A percentile compares a stretch with the other conserved stretches of the same genome.
Conservation (phyloP, 2,329 filamentous ascomycete species). For the Paraconiothyrium sp. region DNA sequence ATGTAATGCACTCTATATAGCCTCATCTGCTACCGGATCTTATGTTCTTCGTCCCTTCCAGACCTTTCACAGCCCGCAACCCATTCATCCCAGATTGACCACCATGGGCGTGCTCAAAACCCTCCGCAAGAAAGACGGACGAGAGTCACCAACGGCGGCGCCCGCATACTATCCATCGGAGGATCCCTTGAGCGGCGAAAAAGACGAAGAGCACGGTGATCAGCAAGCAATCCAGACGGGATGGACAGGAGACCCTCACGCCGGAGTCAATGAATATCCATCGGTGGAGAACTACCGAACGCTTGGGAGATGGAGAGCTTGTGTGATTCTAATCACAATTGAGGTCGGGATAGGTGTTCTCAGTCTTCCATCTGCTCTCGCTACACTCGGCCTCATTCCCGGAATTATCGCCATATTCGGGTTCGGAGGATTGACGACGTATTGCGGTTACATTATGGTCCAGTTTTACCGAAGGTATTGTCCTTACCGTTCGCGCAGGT, state of each 20-base stretch:
- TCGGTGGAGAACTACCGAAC: conserved; percentile 9
- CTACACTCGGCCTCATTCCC: conserved; percentile 38
- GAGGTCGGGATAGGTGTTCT: conserved; percentile 44
- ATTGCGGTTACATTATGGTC: conserved; percentile 42
- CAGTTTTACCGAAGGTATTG: conserved; percentile 41
- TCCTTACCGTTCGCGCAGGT: no score
- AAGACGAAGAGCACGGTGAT: conserved; percentile 35
- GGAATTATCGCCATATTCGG: conserved; percentile 36
- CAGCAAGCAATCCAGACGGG: conserved; percentile 37
- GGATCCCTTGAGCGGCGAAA: conserved; percentile 28
- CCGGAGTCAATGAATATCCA: conserved; percentile 35
- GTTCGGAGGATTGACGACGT: conserved; percentile 37
- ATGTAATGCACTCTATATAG: conserved; percentile 26
- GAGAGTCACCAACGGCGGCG: conserved; percentile 20
- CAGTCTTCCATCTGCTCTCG: conserved; percentile 36
- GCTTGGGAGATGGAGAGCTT: conserved; percentile 24
- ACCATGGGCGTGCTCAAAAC: conserved; percentile 37
- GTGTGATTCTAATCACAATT: conserved; percentile 43
- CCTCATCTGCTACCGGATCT: conserved; percentile 22
- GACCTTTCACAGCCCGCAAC: conserved; percentile 11
- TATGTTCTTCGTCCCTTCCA: conserved; percentile 12
- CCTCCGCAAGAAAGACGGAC: conserved; percentile 35
- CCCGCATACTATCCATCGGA: conserved; percentile 30
- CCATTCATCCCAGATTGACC: conserved; percentile 3
- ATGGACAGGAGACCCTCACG: conserved; percentile 35